phyloP scores from a whole-genome alignment of 805 yeast genomes.

The Cyberlindnera nakhonratchasimensis region DNA sequence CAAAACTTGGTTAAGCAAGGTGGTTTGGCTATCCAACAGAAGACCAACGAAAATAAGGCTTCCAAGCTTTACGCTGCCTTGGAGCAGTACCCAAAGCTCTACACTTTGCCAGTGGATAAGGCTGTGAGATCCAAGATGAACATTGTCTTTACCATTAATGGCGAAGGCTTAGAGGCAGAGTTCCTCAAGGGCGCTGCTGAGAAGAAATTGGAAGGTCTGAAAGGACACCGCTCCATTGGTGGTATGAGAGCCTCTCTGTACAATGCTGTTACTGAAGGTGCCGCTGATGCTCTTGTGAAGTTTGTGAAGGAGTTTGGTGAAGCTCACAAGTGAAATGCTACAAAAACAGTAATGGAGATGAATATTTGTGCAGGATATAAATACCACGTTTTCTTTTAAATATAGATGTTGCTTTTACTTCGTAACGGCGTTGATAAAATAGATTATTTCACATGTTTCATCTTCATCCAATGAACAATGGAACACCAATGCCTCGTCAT shows the following conservation, averaged over 20 bases:
- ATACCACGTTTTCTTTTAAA: too few relatives aligned
- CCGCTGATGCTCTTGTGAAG: constrained; percentile 13
- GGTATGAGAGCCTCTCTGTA: constrained; percentile 93
- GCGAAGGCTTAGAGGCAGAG: constrained; percentile 58
- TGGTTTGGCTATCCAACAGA: constrained; percentile 64
- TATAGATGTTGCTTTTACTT: not conserved
- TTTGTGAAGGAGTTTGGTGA: constrained; percentile 27
- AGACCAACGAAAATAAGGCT: constrained; percentile 60
- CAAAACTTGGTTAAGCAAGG: constrained; percentile 61
- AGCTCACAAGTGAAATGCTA: constrained; percentile 32
- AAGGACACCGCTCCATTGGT: constrained; percentile 96
- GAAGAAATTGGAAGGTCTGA: constrained; percentile 66
- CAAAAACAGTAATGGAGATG: not conserved
- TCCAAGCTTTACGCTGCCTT: constrained; percentile 57
- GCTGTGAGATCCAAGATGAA: constrained; percentile 83
- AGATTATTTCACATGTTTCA: constrained; percentile 61
- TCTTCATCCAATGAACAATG: constrained; percentile 66
- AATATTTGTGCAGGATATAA: too few relatives aligned
- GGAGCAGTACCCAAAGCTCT: constrained; percentile 63
- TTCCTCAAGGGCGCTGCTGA: constrained; percentile 69
- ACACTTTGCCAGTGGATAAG: constrained; percentile 60
- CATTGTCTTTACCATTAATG: constrained; percentile 77
- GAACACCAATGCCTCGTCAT: constrained; percentile 56
- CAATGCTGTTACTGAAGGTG: constrained; percentile 63
- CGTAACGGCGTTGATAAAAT: constrained; percentile 43